Evolutionary conservation across 352 stramenopile genomes (phyloP).

Genomic region (Aphanomyces astaci): DNA sequence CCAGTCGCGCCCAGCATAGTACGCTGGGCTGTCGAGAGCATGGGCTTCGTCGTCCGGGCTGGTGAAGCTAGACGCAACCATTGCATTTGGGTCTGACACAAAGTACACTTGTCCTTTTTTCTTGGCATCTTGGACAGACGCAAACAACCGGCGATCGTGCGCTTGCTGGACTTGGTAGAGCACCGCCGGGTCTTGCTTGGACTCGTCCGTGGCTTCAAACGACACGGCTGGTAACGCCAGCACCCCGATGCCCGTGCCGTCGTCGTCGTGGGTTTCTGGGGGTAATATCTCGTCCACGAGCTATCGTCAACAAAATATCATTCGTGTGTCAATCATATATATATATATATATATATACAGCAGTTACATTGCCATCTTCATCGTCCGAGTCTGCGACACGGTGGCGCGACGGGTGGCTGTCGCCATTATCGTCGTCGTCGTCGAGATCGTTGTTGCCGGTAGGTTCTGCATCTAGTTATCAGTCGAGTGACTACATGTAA

Average conservation of each 20-base stretch:
- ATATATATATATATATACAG: no score
- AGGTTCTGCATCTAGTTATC: no score
- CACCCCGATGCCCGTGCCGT: conserved; percentile 55
- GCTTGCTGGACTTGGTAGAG: conserved; percentile 38
- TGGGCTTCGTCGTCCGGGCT: not conserved
- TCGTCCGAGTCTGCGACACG: not conserved
- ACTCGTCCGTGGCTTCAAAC: conserved; percentile 2
- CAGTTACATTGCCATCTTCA: not conserved
- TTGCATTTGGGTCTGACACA: not conserved
- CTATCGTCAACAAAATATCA: no score
- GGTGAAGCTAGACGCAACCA: not conserved
- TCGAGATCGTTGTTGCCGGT: not conserved
- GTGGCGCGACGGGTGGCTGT: not conserved
- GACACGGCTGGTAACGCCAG: conserved; percentile 30
- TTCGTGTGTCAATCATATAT: no score
- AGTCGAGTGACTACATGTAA: no score
- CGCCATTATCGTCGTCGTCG: not conserved
- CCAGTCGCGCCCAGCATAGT: conserved; percentile 57
- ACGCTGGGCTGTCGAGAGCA: conserved; percentile 28
- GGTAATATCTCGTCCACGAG: conserved; percentile 5
- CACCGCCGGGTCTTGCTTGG: conserved; percentile 39
- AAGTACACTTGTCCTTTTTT: conserved; percentile 18
- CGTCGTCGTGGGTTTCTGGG: conserved; percentile 15
- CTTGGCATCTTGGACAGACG: conserved; percentile 19
- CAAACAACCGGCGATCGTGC: conserved; percentile 38